Base-by-base conservation (phyloP, 371 early-diverging fungal genomes). In the Coemansia sp. region DNA sequence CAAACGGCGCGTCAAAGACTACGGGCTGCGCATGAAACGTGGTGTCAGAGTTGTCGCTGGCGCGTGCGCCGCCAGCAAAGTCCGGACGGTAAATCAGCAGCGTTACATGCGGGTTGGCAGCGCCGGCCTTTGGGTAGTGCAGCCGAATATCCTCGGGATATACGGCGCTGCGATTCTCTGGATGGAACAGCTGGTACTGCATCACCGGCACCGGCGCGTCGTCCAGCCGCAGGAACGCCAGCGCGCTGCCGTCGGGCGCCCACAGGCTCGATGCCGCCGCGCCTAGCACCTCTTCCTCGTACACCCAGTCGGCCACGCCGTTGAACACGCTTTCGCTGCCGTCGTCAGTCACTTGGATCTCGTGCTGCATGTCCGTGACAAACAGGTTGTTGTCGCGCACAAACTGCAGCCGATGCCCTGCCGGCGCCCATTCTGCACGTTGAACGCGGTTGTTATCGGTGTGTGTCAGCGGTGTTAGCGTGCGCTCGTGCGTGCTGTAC, bases 261-360 rank as follows among this genome's bases (percentile, higher is more conserved):
- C 96, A 95, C 95, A 94, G 95, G 33, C 92, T 66, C 1, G 95
- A 89, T 14, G 79, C 77, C 16, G 88, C 81, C 0, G 77, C 70
- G 0, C 70, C 81, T 51, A 91, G 84, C 1, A 98, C 91, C 67
- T 98, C 97, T 76, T 98, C 97, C 80, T 97, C 98, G 66, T 98
- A 97, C 1, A 97, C 96, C 99, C 99, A 98, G 77, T 98, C 99
- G 31, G 95, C 88, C 11, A 96, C 81, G 8, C 98, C 99, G 72
- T 97, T 96, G 70, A 94, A 89, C n/a, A 95, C 84, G 7, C 81
- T 82, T 31, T 75, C 77, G 16, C 89, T 87, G 8, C 98, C 97
- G 74, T 94, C 94, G 63, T 81, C 83, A 0, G 98, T 96, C 38
- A 97, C 76, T 48, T 86, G 88, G 41, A 81, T 83, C 49, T 89